These are phyloP conservation scores for Ceratocystis colombiana DNA, from an alignment of 2,329 filamentous ascomycete genomes.

Conservation along the genomic window DNA sequence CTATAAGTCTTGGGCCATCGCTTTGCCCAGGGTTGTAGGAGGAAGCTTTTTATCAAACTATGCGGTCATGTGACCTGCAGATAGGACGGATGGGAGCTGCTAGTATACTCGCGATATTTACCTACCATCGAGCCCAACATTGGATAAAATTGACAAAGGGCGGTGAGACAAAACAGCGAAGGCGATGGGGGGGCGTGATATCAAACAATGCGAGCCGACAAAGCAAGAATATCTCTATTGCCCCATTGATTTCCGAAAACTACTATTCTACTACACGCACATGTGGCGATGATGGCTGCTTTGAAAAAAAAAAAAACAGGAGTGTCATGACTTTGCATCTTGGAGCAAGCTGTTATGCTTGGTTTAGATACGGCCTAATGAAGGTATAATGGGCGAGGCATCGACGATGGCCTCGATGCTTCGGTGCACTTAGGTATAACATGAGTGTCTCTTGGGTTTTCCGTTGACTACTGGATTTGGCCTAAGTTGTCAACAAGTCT, in stretches of 20 bases:
- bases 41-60: not conserved
- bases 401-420: not conserved
- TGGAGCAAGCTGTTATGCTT: not conserved
- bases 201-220: not conserved
- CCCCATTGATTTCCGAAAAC: not conserved
- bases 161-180: not conserved
- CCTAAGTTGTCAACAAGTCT: not conserved
- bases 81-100: not conserved
- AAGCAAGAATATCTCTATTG: not conserved
- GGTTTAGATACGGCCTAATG: not conserved
- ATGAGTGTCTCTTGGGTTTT: not conserved
- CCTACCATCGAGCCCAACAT: not conserved
- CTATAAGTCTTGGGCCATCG: not conserved
- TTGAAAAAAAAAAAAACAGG: no score
- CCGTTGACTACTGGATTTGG: not conserved
- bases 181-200: not conserved
- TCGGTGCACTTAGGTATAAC: not conserved
- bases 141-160: not conserved
- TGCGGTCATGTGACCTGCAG: conserved; percentile 10
- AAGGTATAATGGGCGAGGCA: not conserved
- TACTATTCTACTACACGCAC: not conserved
- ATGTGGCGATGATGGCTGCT: not conserved
- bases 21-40: not conserved
- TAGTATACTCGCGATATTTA: not conserved
- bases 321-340: not conserved